These are phyloP conservation scores for Tephrocybe sp. DNA, from an alignment of 768 basidiomycete genomes.

Conservation along the genomic window DNA sequence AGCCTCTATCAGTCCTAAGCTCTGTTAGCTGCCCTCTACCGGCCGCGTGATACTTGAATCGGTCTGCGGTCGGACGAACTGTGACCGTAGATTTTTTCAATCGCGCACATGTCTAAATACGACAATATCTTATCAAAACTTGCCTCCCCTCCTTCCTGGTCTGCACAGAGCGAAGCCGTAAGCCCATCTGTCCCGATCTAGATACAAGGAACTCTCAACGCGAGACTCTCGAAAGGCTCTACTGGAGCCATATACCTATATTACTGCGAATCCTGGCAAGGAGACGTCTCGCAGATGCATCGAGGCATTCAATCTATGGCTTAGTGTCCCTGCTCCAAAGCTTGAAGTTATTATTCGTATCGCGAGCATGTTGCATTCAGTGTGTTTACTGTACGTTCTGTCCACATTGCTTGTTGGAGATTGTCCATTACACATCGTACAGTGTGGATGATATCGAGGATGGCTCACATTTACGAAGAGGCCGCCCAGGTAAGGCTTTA, in stretches of 20 bases:
- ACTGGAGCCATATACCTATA: constrained; percentile 87
- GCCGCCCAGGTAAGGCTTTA: constrained; percentile 63
- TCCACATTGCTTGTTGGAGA: not conserved
- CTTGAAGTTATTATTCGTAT: constrained; percentile 74
- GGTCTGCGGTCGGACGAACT: no score
- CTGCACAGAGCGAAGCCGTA: constrained; percentile 33
- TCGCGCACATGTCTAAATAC: constrained; percentile 38
- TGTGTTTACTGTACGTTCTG: constrained; percentile 76
- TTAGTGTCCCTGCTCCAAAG: constrained; percentile 74
- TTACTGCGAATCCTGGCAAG: constrained; percentile 85
- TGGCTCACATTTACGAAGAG: constrained; percentile 82
- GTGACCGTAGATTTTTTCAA: no score
- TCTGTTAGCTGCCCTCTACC: no score
- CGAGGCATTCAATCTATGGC: constrained; percentile 92
- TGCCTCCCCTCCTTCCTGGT: constrained; percentile 35
- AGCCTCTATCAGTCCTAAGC: no score
- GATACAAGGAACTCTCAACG: not conserved
- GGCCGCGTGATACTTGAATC: no score
- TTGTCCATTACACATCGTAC: not conserved
- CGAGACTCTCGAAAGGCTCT: constrained; percentile 37
- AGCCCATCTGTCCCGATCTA: not conserved
- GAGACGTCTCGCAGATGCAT: constrained; percentile 88
- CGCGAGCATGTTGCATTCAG: constrained; percentile 93
- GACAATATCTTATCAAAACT: constrained; percentile 38
- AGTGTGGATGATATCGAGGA: constrained; percentile 97